These are phyloP conservation scores for Phytophthora crassamura DNA, from an alignment of 352 stramenopile genomes.

Conservation along the genomic window DNA sequence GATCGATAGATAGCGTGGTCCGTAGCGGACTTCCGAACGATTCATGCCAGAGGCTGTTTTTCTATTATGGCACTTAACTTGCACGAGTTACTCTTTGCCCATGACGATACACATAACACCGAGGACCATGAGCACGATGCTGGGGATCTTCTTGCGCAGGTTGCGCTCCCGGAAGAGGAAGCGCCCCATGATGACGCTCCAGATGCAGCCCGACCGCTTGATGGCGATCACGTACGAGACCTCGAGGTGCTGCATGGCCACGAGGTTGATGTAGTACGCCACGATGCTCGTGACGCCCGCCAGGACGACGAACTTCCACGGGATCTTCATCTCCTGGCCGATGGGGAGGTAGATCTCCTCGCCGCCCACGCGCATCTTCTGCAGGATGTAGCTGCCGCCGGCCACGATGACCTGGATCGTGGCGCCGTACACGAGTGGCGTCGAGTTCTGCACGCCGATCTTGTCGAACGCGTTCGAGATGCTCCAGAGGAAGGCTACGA, in stretches of 20 bases:
- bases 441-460: conserved; percentile 84
- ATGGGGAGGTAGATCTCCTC: conserved; percentile 72
- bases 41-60: conserved; percentile 5
- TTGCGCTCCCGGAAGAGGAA: conserved; percentile 78
- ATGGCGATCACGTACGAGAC: conserved; percentile 88
- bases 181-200: conserved; percentile 78
- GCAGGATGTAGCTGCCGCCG: conserved; percentile 62
- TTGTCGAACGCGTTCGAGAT: conserved; percentile 88
- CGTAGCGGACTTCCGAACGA: conserved; percentile 4
- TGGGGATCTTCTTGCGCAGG: conserved; percentile 83
- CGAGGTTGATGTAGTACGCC: conserved; percentile 88
- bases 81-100: conserved; percentile 56
- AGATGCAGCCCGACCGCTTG: conserved; percentile 86
- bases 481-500: conserved; percentile 85
- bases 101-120: conserved; percentile 83
- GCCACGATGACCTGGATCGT: conserved; percentile 79
- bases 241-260: conserved; percentile 78
- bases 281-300: conserved; percentile 74
- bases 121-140: conserved; percentile 82
- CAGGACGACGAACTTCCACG: conserved; percentile 76
- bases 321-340: conserved; percentile 61
- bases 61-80: conserved; percentile 25
- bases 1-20: conserved; percentile 22
- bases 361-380: conserved; percentile 61
- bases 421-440: conserved; percentile 73